Evolutionary conservation across 257 asterid genomes (phyloP), one percentile per base, ranked within the genome.

Genomic region (Penstemon eatonii): DNA sequence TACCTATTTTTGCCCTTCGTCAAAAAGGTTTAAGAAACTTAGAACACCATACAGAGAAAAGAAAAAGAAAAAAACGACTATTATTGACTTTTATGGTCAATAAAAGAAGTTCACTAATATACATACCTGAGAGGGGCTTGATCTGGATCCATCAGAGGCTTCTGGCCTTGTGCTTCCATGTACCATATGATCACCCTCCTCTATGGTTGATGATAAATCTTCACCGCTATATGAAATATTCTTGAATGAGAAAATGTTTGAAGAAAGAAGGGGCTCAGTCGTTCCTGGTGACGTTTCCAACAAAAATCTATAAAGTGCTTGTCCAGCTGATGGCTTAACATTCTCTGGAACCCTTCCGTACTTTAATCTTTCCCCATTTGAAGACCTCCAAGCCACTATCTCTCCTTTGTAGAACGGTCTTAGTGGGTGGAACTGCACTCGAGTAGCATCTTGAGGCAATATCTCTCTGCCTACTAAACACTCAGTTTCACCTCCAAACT

Each of bases 391-490:
- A 79, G 97, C 95, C 77, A 92, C 92, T 83, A 92, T 81, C 79
- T 92, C 98, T 60, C 95, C 98, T 72, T 76, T 85, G 79, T 89
- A 92, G 82, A 89, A 89, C 10, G 98, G 97, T 73, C 98, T 87
- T 80, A 92, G 74, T 57, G 98, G 98, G 83, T 86, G 96, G 74
- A 89, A 86, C 63, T 92, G 98, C 75, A 92, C 95, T 63, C 77
- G 86, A 55, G 73, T 69, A 75, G 98, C 98, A 88, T 92, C 98
- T 63, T 89, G 97, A 60, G 96, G 90, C 67, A 84, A 59, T 76
- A 92, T 85, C 77, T 89, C 95, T 78, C 80, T 82, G 67, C 98
- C 93, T 40, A 92, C 71, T 56, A 82, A 80, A 77, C 72, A 67
- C 73, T 83, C 86, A 50, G 72, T 77, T 59, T 90, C 91, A 62